These are phyloP conservation scores for Gleditsia sinensis DNA, from an alignment of 306 rosid species.

Conservation along the genomic window DNA sequence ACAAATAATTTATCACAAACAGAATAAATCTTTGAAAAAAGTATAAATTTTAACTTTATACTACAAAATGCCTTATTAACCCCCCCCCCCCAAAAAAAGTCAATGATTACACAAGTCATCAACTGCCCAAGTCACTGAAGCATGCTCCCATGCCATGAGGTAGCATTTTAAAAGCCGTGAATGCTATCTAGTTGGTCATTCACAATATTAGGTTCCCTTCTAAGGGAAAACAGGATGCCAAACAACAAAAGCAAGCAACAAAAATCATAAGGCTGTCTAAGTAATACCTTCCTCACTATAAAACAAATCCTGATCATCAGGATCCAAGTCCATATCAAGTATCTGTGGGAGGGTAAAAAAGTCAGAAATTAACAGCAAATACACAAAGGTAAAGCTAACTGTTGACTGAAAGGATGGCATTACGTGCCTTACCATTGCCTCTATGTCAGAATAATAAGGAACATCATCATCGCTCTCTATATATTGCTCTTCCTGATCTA, in stretches of 20 bases:
- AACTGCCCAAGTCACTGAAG: constrained; percentile 6
- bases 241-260: constrained; percentile 15
- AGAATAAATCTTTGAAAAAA: no score
- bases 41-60: neutral
- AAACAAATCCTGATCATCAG: constrained; percentile 67
- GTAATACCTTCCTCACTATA: constrained; percentile 74
- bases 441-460: constrained; percentile 88
- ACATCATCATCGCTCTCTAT: constrained; percentile 78
- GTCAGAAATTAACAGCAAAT: constrained; percentile 4
- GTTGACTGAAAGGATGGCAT: constrained; percentile 22
- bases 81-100: no score
- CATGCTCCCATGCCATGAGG: neutral
- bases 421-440: constrained; percentile 77
- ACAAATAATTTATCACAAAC: no score
- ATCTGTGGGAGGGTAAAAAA: constrained; percentile 54
- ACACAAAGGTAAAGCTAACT: constrained; percentile 22
- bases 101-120: no score
- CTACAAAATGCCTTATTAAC: neutral
- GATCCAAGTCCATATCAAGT: constrained; percentile 96
- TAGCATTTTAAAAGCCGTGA: neutral
- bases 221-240: constrained; percentile 1
- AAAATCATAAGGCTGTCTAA: neutral
- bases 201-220: constrained; percentile 11
- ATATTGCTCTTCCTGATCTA: constrained; percentile 55
- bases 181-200: neutral